Base-by-base conservation (phyloP, 805 yeast species). In the Candida loeiensis region DNA sequence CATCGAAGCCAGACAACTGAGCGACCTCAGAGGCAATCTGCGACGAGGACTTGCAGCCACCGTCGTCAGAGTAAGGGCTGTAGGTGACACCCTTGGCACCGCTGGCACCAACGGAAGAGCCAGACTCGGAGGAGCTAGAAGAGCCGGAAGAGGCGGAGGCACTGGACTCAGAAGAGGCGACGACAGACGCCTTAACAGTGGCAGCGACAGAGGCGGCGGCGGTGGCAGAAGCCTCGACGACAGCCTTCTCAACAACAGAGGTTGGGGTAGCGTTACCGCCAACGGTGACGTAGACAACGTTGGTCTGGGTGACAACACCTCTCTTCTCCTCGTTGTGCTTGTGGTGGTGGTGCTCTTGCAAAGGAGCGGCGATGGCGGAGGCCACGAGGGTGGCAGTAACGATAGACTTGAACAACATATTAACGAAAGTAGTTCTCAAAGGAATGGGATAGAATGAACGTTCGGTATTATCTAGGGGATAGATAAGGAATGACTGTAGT, bases 51-150 rank as follows among this genome's bases (percentile, higher is more conserved):
- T 85, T 85, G 73, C 95, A 85, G 19, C 65, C 63, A 62, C 90
- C 91, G 45, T 72, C 61, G 43, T 73, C 58, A 44, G 79, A 67
- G 76, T 85, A 85, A 51, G 95, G 95, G 37, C 90, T 79, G 74
- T 85, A 85, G 43, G 89, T 79, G 54, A 85, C 73, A 74, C 93
- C 95, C 64, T 74, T 78, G 46, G 81, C 71, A 45, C 76, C 73
- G 19, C 44, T 43, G 20, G 15, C 13, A 36, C 27, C 38, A 24
- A 45, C 18, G 7, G 48, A 22, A 12, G 14, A 8, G 14, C 14
- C 21, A 17, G 33, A 16, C 6, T 6, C 20, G 15, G 30, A 33
- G 14, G 40, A 19, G 14, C 33, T 29, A n/a, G 49, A 36, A 15
- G 50, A 25, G 14, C 41, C 12, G 21, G 49, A 38, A 30, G 51